Percentiles rank a stretch among this genome's conserved stretches.
Conservation (phyloP, 257 asterid genomes). For the Rubia yunnanensis region DNA sequence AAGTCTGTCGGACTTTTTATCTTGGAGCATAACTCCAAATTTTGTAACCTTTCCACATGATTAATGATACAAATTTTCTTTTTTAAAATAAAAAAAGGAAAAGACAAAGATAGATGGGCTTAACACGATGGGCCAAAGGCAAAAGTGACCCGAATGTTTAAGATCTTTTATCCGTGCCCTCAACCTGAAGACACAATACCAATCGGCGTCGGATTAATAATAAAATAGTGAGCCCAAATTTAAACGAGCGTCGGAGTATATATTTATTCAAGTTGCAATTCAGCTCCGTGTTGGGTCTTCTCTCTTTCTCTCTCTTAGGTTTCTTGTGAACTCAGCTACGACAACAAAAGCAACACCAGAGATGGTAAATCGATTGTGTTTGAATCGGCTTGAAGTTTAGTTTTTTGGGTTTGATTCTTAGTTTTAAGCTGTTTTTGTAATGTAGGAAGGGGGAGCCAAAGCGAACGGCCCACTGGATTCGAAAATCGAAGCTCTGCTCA, state of each 20-base stretch:
- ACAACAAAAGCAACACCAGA: not conserved
- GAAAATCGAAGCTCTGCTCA: conserved; percentile 61
- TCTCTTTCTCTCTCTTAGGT: conserved; percentile 9
- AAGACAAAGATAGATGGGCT: not conserved
- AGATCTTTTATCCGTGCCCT: not conserved
- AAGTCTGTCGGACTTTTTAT: too few relatives aligned
- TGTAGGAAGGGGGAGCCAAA: conserved; percentile 55
- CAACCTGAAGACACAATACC: not conserved
- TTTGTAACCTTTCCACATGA: too few relatives aligned
- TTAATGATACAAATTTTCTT: too few relatives aligned
- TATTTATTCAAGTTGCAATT: not conserved
- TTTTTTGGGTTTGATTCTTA: conserved; percentile 5
- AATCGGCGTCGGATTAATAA: not conserved
- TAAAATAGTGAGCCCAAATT: not conserved
- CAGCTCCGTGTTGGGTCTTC: not conserved
- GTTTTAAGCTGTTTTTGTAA: conserved; percentile 2
- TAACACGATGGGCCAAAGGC: not conserved
- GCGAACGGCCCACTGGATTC: conserved; percentile 45
- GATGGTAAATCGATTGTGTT: conserved; percentile 14
- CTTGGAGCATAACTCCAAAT: too few relatives aligned
- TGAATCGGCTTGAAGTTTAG: not conserved
- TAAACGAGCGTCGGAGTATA: not conserved
- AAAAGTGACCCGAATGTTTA: not conserved
- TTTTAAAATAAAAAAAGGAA: too few relatives aligned
- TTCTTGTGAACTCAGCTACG: conserved; percentile 11